A percentile compares a stretch with the other conserved stretches of the same genome.
Evolutionary conservation across 2,329 filamentous ascomycete species (phyloP).

Genomic region (Scleromitrula shiraiana): DNA sequence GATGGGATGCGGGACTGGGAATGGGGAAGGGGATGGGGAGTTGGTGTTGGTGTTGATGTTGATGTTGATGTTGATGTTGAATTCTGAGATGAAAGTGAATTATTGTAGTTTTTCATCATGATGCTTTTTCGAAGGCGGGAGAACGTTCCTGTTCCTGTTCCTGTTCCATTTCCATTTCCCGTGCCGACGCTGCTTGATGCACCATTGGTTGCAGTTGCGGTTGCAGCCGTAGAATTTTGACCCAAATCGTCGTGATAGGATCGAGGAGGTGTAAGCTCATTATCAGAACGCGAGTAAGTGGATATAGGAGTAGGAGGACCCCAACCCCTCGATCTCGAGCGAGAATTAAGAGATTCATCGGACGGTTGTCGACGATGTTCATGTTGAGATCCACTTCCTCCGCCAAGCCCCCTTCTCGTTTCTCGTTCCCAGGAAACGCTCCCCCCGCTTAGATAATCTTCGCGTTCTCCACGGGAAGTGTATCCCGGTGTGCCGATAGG

Average conservation of each 20-base stretch:
- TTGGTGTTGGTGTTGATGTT: too few species aligned
- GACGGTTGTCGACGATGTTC: slow-evolving; percentile 6
- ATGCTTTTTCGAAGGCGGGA: neutral
- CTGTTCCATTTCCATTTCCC: too few species aligned
- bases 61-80: too few species aligned
- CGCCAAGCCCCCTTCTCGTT: too few species aligned
- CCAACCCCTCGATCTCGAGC: slow-evolving; percentile 7
- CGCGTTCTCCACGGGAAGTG: neutral
- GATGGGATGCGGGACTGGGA: too few species aligned
- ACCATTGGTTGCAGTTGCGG: neutral
- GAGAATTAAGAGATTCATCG: slow-evolving; percentile 9
- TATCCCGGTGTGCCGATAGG: slow-evolving; percentile 22
- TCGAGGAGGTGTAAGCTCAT: slow-evolving; percentile 10
- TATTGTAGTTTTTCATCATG: neutral
- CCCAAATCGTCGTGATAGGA: neutral
- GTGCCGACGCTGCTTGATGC: neutral
- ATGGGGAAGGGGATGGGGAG: too few species aligned
- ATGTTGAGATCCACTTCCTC: too few species aligned
- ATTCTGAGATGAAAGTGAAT: neutral
- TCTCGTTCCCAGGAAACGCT: neutral
- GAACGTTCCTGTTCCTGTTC: too few species aligned
- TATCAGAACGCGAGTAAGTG: slow-evolving; percentile 12
- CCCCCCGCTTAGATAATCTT: neutral
- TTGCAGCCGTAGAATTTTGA: neutral
- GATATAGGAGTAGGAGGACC: slow-evolving; percentile 13